Conservation (phyloP, 169 alveolate genomes). For the Toxoplasma gondii region DNA sequence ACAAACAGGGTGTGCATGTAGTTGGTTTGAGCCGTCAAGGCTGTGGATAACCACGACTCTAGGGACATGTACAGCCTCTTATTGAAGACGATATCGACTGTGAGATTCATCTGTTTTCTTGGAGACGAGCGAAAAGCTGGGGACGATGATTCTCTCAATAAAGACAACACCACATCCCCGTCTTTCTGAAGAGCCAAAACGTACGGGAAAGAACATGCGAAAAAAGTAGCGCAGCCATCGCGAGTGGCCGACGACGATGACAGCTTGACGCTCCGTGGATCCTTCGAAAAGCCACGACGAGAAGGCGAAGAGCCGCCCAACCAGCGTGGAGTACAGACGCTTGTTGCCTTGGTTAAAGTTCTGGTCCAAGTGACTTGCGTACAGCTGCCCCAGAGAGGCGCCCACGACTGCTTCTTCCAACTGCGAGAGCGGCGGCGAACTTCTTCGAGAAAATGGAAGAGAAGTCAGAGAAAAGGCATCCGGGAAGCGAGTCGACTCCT, state of each 20-base stretch:
- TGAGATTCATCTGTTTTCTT: no score
- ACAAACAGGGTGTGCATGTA: no score
- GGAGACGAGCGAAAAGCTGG: no score
- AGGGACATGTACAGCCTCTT: no score
- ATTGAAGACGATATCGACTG: no score
- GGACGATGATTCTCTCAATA: no score
- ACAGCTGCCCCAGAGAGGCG: constrained; percentile 27
- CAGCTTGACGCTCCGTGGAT: neutral
- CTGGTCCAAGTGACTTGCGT: constrained; percentile 32
- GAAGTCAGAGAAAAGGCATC: constrained; percentile 15
- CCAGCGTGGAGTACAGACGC: neutral
- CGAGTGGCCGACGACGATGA: constrained; percentile 46
- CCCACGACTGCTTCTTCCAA: constrained; percentile 17
- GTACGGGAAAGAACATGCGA: constrained; percentile 22
- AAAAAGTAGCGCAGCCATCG: constrained; percentile 40
- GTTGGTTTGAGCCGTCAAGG: no score
- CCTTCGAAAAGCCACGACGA: constrained; percentile 25
- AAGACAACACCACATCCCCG: no score
- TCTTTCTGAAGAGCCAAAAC: no score
- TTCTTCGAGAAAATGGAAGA: neutral
- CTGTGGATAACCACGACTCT: no score
- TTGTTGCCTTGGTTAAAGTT: neutral
- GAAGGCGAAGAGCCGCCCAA: constrained; percentile 16
- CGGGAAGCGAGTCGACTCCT: constrained; percentile 37
- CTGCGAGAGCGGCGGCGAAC: constrained; percentile 18